These are phyloP conservation scores for Podila clonocystis DNA, from an alignment of 192 early-diverging fungal species.

Conservation along the genomic window DNA sequence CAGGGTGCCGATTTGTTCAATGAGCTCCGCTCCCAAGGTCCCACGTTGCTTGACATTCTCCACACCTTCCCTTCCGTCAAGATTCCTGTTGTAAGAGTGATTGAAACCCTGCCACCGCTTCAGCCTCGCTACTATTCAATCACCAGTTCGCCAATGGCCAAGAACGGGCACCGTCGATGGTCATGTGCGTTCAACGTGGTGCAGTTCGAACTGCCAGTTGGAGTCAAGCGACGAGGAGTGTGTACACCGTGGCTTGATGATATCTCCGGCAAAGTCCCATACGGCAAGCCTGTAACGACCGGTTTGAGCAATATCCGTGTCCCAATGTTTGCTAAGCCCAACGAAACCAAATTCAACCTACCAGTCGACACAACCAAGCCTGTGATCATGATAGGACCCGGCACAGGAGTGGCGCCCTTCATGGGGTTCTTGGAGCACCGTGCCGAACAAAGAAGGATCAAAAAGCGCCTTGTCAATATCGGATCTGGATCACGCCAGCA, in stretches of 20 bases:
- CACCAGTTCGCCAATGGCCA: slow-evolving; percentile 70
- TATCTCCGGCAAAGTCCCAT: slow-evolving; percentile 58
- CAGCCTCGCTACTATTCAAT: slow-evolving; percentile 92
- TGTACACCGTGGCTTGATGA: slow-evolving; percentile 86
- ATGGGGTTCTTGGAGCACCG: slow-evolving; percentile 89
- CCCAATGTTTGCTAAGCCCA: slow-evolving; percentile 66
- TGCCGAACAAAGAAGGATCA: slow-evolving; percentile 56
- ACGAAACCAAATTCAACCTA: slow-evolving; percentile 73
- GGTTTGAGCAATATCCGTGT: slow-evolving; percentile 26
- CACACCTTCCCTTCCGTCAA: slow-evolving; percentile 79
- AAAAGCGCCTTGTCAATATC: slow-evolving; percentile 42
- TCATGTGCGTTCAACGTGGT: slow-evolving; percentile 89
- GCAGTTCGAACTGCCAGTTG: slow-evolving; percentile 64
- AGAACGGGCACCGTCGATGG: slow-evolving; percentile 65
- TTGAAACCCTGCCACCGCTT: slow-evolving; percentile 83
- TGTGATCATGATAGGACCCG: slow-evolving; percentile 89
- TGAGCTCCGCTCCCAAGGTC: slow-evolving; percentile 69
- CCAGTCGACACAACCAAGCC: slow-evolving; percentile 68
- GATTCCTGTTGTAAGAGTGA: slow-evolving; percentile 73
- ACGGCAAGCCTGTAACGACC: slow-evolving; percentile 15
- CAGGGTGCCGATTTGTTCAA: slow-evolving; percentile 77
- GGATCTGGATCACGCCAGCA: slow-evolving; percentile 26
- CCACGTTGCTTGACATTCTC: slow-evolving; percentile 86
- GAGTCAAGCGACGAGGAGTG: slow-evolving; percentile 64
- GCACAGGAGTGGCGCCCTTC: slow-evolving; percentile 97